Evolutionary conservation across 2,329 filamentous ascomycete species (phyloP), one percentile per base, ranked within the genome.

Genomic region (Plenodomus biglobosus): DNA sequence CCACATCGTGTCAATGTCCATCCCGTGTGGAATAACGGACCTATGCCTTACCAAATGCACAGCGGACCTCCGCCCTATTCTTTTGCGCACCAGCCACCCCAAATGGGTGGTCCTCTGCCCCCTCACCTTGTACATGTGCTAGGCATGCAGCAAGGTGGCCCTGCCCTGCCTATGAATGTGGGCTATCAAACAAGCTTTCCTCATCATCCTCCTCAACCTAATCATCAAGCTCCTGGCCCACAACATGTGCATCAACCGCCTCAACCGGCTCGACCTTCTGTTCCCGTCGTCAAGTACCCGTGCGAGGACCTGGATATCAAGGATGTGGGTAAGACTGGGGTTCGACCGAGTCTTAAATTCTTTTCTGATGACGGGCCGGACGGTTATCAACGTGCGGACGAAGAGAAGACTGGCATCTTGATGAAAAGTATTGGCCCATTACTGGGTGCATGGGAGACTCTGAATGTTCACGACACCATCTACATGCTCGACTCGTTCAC

Each of bases 401-500:
- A 76, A 24, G 56, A 64, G 20, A 68, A 71, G 46, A 69, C 64
- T 37, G 83, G 85, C 34, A 84, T 97, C 44, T 76, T 85, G 17
- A 94, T 92, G 84, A 85, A 87, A 61, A 92, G 90, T 3, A 83
- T 96, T n/a, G 91, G 92, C 0, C 81, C 85, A 2, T 76, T 97
- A 15, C 75, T 99, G 19, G 92, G 96, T 73, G 90, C 89, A 0
- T 99, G 94, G 94, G 91, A 96, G 62, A 96, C 92, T 0, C 79
- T 99, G 27, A 99, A 96, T 64, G 92, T 99, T n/a, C 96, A 96
- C 68, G 95, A 91, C 66, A 90, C 96, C 64, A 87, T 96, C 16
- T 95, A 95, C 66, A 84, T 90, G 64, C 80, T 99, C 20, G 94
- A 99, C 71, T 97, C 92, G 0, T 99, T 99, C 67, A 97, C 92